Percentiles rank a stretch among this genome's conserved stretches.
These are phyloP conservation scores for Diaporthe nobilis DNA, from an alignment of 2,329 filamentous ascomycete species.

Conservation along the genomic window DNA sequence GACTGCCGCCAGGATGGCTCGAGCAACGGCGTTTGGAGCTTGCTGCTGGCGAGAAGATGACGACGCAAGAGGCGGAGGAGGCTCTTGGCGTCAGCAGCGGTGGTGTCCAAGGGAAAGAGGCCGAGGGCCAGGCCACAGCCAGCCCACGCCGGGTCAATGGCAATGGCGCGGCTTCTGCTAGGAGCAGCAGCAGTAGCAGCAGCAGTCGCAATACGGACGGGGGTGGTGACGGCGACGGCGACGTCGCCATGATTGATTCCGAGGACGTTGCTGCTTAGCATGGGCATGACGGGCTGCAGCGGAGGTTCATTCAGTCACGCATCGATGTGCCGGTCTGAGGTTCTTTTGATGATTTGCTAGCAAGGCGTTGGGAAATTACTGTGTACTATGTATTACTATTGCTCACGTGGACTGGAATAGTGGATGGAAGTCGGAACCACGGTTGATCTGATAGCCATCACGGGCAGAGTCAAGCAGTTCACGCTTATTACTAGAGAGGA, in stretches of 20 bases:
- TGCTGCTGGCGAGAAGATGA: conserved; percentile 39
- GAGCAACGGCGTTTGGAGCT: conserved; percentile 48
- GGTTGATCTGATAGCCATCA: background rate
- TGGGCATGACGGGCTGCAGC: background rate
- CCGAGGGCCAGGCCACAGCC: conserved; percentile 45
- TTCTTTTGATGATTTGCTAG: conserved; percentile 36
- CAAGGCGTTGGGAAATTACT: conserved; percentile 40
- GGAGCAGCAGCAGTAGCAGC: conserved; percentile 42
- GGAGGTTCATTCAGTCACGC: background rate
- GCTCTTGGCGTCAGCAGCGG: conserved; percentile 50
- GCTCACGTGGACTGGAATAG: background rate
- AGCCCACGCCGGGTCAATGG: conserved; percentile 41
- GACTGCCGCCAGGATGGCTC: conserved; percentile 71
- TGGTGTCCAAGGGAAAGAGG: conserved; percentile 55
- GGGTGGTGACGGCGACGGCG: conserved; percentile 39
- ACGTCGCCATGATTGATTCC: conserved; percentile 46
- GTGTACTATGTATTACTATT: conserved; percentile 33
- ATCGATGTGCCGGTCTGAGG: conserved; percentile 17
- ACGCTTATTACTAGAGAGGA: background rate
- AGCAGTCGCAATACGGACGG: conserved; percentile 33
- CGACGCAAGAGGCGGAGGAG: conserved; percentile 47
- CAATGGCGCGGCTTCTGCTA: conserved; percentile 46
- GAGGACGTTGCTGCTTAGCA: conserved; percentile 40
- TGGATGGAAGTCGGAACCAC: background rate
- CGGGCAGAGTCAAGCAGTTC: background rate